Evolutionary conservation across 768 basidiomycete genomes (phyloP), one percentile per base, ranked within the genome.

Genomic region (Boletus rex-veris): DNA sequence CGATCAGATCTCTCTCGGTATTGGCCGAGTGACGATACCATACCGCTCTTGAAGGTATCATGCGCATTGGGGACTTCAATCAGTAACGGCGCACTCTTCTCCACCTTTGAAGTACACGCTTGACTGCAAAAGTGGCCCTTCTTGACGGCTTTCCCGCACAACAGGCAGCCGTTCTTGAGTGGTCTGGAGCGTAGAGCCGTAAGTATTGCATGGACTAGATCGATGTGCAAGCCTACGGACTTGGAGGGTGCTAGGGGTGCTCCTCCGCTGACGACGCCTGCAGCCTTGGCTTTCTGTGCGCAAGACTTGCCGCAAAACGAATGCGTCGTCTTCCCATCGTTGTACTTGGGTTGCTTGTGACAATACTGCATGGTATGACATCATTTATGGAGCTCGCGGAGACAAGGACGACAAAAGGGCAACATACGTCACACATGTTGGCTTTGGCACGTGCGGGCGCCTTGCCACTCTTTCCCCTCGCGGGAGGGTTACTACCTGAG

Each of bases 291-390:
- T 48, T 73, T 77, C 60, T 76, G 76, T 4, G 83, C 83, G 59
- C 85, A 86, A 10, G 81, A 76, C 61, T 82, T 86, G 62, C 83
- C 71, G 60, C 85, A 86, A 64, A 77, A 87, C 14, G 81, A 77
- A 67, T 86, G 84, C 2, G 75, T 79, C 48, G 76, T 77, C 9
- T 74, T 77, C 15, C 81, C 80, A 60, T 86, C 84, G 18, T 72
- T 74, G 58, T 80, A 78, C 59, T 84, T 86, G 38, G 84, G 83
- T 38, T 81, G 77, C 54, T 74, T 74, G 54, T 79, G 79, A 67
- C 84, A 86, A 56, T 77, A 77, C 84, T 86, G 59, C 15, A 40
- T 24, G 18, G 40, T 19, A 43, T 61, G 45, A 35, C 41, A 43
- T 58, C 36, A 52, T 39, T 39, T 45, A 18, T 8, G 19, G n/a